These are phyloP conservation scores for Dendrobium huoshanense DNA, from an alignment of 106 monocot genomes.

Conservation along the genomic window DNA sequence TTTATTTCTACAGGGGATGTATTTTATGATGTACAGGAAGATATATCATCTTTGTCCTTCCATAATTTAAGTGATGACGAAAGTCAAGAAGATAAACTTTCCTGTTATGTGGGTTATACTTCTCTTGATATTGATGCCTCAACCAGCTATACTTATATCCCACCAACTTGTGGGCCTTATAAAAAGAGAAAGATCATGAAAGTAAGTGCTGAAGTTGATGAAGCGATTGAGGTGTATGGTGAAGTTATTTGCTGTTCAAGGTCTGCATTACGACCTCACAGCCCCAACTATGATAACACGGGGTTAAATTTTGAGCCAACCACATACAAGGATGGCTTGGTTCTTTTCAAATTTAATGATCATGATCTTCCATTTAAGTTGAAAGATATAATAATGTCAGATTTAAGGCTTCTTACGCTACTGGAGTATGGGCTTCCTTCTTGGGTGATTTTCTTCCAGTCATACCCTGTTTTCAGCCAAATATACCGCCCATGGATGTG, in stretches of 20 bases:
- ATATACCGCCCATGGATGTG: conserved; percentile 98
- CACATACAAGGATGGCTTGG: conserved; percentile 66
- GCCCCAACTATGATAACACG: conserved; percentile 23
- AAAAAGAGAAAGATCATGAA: conserved; percentile 82
- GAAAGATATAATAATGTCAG: conserved; percentile 68
- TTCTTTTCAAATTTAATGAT: conserved; percentile 81
- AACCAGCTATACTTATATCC: conserved; percentile 19
- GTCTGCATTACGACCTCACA: conserved; percentile 26
- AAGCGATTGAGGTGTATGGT: conserved; percentile 21
- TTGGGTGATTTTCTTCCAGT: conserved; percentile 96
- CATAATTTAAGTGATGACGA: conserved; percentile 11
- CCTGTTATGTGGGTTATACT: conserved; percentile 8
- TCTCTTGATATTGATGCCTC: not conserved
- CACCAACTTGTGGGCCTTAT: conserved; percentile 52
- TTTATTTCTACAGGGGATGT: conserved; percentile 55
- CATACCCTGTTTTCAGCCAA: conserved; percentile 84
- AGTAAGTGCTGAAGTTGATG: conserved; percentile 26
- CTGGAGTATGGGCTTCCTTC: conserved; percentile 96
- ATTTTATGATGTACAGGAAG: conserved; percentile 78
- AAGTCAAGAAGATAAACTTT: conserved; percentile 9
- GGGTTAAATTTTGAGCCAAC: conserved; percentile 30
- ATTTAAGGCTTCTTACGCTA: conserved; percentile 67
- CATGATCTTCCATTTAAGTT: conserved; percentile 80
- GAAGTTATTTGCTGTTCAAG: conserved; percentile 44
- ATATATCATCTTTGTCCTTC: conserved; percentile 10